Percentiles rank a stretch among this genome's conserved stretches.
These are phyloP conservation scores for Dendrocalamus sinicus DNA, from an alignment of 176 grass and related monocot species.

Conservation along the genomic window DNA sequence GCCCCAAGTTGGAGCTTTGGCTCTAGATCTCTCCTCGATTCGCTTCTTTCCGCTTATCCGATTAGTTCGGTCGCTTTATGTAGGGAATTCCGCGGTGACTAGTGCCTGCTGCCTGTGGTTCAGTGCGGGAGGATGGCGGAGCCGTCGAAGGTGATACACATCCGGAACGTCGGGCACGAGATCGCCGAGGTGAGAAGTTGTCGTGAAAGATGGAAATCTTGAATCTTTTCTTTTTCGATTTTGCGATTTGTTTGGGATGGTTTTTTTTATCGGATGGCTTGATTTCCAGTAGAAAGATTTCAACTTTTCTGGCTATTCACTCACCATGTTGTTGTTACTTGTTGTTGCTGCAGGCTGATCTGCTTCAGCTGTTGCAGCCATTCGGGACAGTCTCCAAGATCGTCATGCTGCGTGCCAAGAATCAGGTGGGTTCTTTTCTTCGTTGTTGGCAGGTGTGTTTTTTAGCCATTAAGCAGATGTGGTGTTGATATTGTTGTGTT, in stretches of 20 bases:
- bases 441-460: neutral
- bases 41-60: neutral
- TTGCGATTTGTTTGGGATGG: neutral
- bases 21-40: slow-evolving; percentile 17
- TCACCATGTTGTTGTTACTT: neutral
- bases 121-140: slow-evolving; percentile 73
- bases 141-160: slow-evolving; percentile 96
- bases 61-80: neutral
- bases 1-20: neutral
- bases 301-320: neutral
- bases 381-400: slow-evolving; percentile 76
- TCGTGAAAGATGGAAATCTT: neutral
- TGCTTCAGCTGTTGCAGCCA: slow-evolving; percentile 90
- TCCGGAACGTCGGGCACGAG: slow-evolving; percentile 94
- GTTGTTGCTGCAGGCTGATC: slow-evolving; percentile 64
- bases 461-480: neutral
- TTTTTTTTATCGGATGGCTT: neutral
- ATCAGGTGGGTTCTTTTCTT: slow-evolving; percentile 61
- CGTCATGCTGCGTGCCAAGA: slow-evolving; percentile 92
- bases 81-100: slow-evolving; percentile 11
- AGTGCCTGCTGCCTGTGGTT: neutral
- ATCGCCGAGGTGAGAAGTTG: slow-evolving; percentile 73
- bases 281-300: neutral
- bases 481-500: slow-evolving; percentile 8
- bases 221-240: slow-evolving; percentile 7